Conservation (phyloP, 148 eudicot species). For the Polygonum maritimum region DNA sequence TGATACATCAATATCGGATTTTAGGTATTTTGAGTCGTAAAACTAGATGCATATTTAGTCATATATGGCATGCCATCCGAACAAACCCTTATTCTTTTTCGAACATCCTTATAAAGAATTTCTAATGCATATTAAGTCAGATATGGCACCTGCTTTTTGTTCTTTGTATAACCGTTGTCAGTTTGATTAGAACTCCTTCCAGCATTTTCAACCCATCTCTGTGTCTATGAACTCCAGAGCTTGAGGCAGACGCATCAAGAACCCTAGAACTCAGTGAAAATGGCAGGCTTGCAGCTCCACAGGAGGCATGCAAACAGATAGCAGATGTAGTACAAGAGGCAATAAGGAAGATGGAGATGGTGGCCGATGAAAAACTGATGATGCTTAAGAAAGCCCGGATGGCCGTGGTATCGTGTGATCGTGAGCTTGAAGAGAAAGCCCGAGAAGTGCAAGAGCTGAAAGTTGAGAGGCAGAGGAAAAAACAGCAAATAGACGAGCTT, state of each 20-base stretch:
- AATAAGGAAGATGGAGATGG: conserved; percentile 51
- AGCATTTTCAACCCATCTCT: background rate
- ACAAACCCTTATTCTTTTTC: background rate
- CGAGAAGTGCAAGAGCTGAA: conserved; percentile 43
- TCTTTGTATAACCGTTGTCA: background rate
- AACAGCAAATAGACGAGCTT: conserved; percentile 46
- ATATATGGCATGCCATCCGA: too few relatives aligned
- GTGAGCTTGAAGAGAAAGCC: conserved; percentile 46
- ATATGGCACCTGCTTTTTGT: background rate
- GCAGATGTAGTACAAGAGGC: conserved; percentile 61
- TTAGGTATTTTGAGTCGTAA: too few relatives aligned
- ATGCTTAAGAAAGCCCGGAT: conserved; percentile 46
- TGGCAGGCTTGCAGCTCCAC: conserved; percentile 39
- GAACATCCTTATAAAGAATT: background rate
- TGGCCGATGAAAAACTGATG: conserved; percentile 43
- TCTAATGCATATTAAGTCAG: background rate
- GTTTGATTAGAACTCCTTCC: background rate
- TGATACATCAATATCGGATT: too few relatives aligned
- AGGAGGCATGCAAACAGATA: conserved; percentile 45
- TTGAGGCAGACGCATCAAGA: conserved; percentile 32
- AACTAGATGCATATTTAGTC: too few relatives aligned
- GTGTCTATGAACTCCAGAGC: background rate
- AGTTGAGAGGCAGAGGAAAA: conserved; percentile 39
- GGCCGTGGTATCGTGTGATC: conserved; percentile 36
- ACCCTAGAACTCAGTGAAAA: conserved; percentile 27